Evolutionary conservation across 768 basidiomycete genomes (phyloP).

Genomic region (Xanthoconium stramineum): DNA sequence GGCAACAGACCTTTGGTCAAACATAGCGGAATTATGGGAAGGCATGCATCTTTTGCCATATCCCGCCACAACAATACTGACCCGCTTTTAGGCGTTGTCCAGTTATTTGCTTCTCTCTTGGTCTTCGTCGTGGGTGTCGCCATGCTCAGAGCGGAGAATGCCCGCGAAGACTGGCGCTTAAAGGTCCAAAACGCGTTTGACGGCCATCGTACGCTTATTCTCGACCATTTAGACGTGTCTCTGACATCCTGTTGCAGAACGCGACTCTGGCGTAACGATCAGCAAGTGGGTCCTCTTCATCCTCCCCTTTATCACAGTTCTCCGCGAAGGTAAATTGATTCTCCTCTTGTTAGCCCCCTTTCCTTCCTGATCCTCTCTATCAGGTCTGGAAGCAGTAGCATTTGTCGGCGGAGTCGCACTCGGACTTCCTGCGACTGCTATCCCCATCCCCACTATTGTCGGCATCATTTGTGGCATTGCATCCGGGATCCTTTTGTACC

Average conservation of each 20-base stretch:
- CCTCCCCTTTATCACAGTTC: slow-evolving; percentile 86
- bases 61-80: background rate
- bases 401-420: slow-evolving; percentile 95
- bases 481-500: slow-evolving; percentile 75
- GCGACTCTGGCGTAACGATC: slow-evolving; percentile 46
- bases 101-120: slow-evolving; percentile 69
- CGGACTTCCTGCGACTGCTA: slow-evolving; percentile 73
- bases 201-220: slow-evolving; percentile 42
- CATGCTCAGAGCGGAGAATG: slow-evolving; percentile 93
- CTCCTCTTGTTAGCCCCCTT: too few relatives aligned
- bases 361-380: background rate
- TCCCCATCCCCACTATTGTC: slow-evolving; percentile 87
- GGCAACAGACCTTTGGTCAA: slow-evolving; percentile 77
- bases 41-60: slow-evolving; percentile 39
- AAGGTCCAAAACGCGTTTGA: slow-evolving; percentile 82
- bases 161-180: slow-evolving; percentile 89
- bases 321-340: slow-evolving; percentile 72
- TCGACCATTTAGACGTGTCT: background rate
- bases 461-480: slow-evolving; percentile 77
- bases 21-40: slow-evolving; percentile 91
- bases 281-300: slow-evolving; percentile 88
- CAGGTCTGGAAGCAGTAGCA: slow-evolving; percentile 84
- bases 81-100: slow-evolving; percentile 52
- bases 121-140: slow-evolving; percentile 92
- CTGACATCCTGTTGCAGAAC: slow-evolving; percentile 28